Evolutionary conservation across 306 rosid species (phyloP), one percentile per base, ranked within the genome.

Genomic region (Fragaria vesca): DNA sequence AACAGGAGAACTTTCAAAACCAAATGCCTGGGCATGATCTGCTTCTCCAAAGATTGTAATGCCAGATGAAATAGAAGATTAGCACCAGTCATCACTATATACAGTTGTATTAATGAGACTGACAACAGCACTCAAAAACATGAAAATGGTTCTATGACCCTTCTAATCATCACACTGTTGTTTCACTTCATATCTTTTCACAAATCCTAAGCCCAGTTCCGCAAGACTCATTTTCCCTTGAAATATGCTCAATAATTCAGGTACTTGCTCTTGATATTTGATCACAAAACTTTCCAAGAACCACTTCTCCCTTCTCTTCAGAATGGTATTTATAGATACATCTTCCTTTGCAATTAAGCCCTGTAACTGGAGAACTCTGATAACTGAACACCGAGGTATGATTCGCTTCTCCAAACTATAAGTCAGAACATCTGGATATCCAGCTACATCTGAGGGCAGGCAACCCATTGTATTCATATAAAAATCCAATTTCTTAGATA

Each of bases 351-450:
- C 30, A 3, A 79, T 78, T 24, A 68, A 57, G 61, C 78, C 80
- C 76, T 47, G 81, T 2, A 69, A 28, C 38, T 40, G 52, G 46
- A 88, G 76, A 72, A 82, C 28, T 42, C 81, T 69, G 63, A 88
- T 20, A 55, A 88, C 90, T 5, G 88, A 78, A 55, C 79, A 80
- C 76, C 90, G 84, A 15, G 90, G 90, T 0, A 78, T 76, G 30
- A 88, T 20, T 28, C 79, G 79, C 77, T 73, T 84, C 81, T 86
- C 84, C 76, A 88, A 72, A 71, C 73, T 75, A 28, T 34, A 65
- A 20, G 5, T 5, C 10, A 86, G 57, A 58, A 84, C 4, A 3
- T 0, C n/a, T 10, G 87, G 84, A 40, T 2, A 0, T 63, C 20
- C 21, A 24, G 80, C 89, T 48, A 88, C 66, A 21, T 66, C 78